phyloP scores from a whole-genome alignment of 768 basidiomycete species.

The Plicaturopsis crispa region DNA sequence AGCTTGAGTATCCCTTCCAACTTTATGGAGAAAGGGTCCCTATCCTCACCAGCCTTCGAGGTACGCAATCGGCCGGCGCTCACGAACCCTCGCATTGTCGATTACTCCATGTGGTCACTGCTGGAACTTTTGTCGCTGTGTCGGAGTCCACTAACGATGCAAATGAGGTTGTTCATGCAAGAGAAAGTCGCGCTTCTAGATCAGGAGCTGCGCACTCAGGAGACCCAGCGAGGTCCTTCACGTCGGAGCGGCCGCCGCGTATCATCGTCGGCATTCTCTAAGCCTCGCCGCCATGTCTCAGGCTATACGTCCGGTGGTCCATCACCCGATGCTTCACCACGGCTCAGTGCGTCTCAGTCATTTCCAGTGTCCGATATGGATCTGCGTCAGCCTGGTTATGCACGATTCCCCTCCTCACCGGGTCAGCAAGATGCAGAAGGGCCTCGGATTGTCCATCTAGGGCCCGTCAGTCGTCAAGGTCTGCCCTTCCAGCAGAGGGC shows the following conservation, averaged over 20 bases:
- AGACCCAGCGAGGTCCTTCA: slow-evolving; percentile 9
- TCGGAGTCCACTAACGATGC: slow-evolving; percentile 54
- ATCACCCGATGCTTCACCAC: slow-evolving; percentile 42
- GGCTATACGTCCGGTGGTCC: slow-evolving; percentile 19
- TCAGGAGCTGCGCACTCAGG: slow-evolving; percentile 34
- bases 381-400: slow-evolving; percentile 32
- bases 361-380: slow-evolving; percentile 16
- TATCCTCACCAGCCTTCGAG: not conserved
- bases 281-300: slow-evolving; percentile 41
- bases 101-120: slow-evolving; percentile 69
- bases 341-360: slow-evolving; percentile 25
- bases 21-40: not conserved
- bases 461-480: not conserved
- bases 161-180: slow-evolving; percentile 58
- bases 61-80: slow-evolving; percentile 15
- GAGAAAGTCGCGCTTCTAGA: slow-evolving; percentile 55
- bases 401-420: slow-evolving; percentile 29
- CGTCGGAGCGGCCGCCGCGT: slow-evolving; percentile 29
- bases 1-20: slow-evolving; percentile 17
- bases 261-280: slow-evolving; percentile 50
- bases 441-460: slow-evolving; percentile 4
- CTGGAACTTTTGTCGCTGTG: slow-evolving; percentile 58
- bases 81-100: slow-evolving; percentile 48
- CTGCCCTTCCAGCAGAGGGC: not conserved
- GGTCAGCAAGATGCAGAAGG: slow-evolving; percentile 5